Conservation (phyloP, 495 filamentous ascomycete genomes). For the Hypoxylon subgilvum region DNA sequence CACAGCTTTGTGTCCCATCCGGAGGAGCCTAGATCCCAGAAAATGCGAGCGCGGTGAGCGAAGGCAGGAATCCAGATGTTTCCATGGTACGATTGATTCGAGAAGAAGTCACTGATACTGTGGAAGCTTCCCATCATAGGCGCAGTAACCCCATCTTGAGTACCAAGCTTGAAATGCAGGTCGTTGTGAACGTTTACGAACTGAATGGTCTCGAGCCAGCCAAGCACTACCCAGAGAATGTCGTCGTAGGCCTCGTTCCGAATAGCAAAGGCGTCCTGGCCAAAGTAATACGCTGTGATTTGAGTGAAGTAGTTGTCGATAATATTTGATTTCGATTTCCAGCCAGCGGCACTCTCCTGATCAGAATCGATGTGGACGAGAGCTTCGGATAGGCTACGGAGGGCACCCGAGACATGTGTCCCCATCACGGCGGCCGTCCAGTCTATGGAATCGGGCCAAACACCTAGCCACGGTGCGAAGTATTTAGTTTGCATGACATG, state of each 20-base stretch:
- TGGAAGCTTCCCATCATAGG: constrained; percentile 7
- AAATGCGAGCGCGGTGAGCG: constrained; percentile 84
- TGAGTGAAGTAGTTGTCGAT: constrained; percentile 85
- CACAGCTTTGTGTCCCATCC: constrained; percentile 88
- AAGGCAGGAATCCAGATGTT: constrained; percentile 77
- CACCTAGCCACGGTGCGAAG: constrained; percentile 78
- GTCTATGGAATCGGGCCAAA: constrained; percentile 87
- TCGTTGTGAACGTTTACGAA: constrained; percentile 68
- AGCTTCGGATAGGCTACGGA: constrained; percentile 64
- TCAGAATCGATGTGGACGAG: constrained; percentile 32
- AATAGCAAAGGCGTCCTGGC: constrained; percentile 77
- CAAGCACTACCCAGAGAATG: constrained; percentile 95
- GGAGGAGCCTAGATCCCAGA: constrained; percentile 78
- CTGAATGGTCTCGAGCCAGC: constrained; percentile 84
- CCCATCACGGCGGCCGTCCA: constrained; percentile 91
- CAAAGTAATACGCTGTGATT: constrained; percentile 78
- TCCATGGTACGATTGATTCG: constrained; percentile 69
- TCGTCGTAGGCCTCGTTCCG: constrained; percentile 89
- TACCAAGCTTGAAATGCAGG: constrained; percentile 30
- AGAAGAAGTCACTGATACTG: constrained; percentile 17
- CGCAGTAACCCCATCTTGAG: not conserved
- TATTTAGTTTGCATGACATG: constrained; percentile 77
- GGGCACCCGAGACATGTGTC: constrained; percentile 75
- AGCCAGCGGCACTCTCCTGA: constrained; percentile 38
- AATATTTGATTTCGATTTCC: constrained; percentile 67